Conservation (phyloP, 2,329 filamentous ascomycete genomes). For the Hirsutella minnesotensis region DNA sequence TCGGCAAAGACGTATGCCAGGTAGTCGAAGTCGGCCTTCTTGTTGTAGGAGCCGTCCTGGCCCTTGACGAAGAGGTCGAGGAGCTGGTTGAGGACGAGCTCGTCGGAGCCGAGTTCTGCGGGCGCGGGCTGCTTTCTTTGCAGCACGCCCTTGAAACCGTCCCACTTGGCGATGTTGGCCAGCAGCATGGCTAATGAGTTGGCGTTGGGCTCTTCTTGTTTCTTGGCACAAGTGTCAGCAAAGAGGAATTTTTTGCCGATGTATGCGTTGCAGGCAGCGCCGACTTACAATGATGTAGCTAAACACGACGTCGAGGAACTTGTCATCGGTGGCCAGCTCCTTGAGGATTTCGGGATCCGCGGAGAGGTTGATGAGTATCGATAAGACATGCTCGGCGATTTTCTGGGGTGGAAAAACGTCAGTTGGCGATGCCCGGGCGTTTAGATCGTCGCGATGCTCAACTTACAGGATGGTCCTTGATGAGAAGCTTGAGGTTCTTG, state of each 20-base stretch:
- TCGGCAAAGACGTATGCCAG: constrained; percentile 91
- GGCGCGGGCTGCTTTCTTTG: constrained; percentile 56
- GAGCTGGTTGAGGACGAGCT: constrained; percentile 73
- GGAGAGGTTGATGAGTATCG: constrained; percentile 78
- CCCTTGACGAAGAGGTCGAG: constrained; percentile 96
- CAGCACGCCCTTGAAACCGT: constrained; percentile 58
- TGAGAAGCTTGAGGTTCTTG: constrained; percentile 75
- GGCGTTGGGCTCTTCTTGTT: constrained; percentile 65
- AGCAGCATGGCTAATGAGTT: constrained; percentile 84
- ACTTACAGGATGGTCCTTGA: constrained; percentile 70
- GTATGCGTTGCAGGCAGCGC: too few relatives aligned
- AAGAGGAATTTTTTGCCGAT: not conserved
- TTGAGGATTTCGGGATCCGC: constrained; percentile 66
- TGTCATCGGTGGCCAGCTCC: constrained; percentile 62
- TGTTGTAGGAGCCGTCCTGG: constrained; percentile 70
- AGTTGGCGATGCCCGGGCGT: not conserved
- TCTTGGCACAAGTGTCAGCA: constrained; percentile 27
- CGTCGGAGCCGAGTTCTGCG: constrained; percentile 58
- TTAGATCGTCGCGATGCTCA: not conserved
- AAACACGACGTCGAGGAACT: constrained; percentile 66
- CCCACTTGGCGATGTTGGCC: constrained; percentile 79
- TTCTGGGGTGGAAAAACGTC: constrained; percentile 36
- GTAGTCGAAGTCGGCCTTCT: constrained; percentile 79
- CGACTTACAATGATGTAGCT: constrained; percentile 58
- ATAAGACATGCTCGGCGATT: constrained; percentile 87